Evolutionary conservation across 2,329 filamentous ascomycete genomes (phyloP).

Genomic region (Sarocladium oryzae): DNA sequence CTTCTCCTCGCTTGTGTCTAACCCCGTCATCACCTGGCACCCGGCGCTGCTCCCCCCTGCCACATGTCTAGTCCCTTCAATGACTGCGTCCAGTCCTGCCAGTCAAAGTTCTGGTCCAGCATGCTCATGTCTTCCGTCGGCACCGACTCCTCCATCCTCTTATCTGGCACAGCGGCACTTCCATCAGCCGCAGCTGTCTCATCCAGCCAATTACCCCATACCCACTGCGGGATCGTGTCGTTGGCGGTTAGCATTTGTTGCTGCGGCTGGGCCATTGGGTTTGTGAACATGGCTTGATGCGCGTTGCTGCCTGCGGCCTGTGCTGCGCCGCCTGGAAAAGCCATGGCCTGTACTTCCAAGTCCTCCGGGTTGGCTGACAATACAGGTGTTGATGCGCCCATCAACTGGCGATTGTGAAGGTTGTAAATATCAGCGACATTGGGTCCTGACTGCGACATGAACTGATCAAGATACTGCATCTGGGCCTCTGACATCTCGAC

Average conservation of each 20-base stretch:
- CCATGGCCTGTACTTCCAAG: background rate
- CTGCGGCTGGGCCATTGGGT: background rate
- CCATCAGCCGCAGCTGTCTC: background rate
- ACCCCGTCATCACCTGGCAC: constrained; percentile 2
- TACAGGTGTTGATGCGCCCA: background rate
- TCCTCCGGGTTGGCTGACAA: background rate
- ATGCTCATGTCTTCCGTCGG: constrained; percentile 25
- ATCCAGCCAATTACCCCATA: constrained; percentile 32
- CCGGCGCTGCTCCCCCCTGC: background rate
- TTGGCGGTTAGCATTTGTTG: background rate
- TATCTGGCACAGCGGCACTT: constrained; percentile 10
- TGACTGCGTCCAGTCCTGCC: constrained; percentile 41
- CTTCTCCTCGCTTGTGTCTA: too few relatives aligned
- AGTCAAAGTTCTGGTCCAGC: constrained; percentile 38
- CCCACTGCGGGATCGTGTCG: constrained; percentile 28
- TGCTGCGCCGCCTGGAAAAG: background rate
- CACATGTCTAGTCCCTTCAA: constrained; percentile 10
- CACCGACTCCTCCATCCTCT: constrained; percentile 18
- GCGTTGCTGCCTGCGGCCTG: background rate
- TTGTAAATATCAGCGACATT: background rate
- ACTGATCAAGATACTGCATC: constrained; percentile 7
- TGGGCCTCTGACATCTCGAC: constrained; percentile 5
- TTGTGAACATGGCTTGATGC: background rate
- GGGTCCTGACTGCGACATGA: constrained; percentile 4
- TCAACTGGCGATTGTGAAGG: background rate